phyloP scores from a whole-genome alignment of 2,329 filamentous ascomycete genomes.

The Trichoderma brevicompactum region DNA sequence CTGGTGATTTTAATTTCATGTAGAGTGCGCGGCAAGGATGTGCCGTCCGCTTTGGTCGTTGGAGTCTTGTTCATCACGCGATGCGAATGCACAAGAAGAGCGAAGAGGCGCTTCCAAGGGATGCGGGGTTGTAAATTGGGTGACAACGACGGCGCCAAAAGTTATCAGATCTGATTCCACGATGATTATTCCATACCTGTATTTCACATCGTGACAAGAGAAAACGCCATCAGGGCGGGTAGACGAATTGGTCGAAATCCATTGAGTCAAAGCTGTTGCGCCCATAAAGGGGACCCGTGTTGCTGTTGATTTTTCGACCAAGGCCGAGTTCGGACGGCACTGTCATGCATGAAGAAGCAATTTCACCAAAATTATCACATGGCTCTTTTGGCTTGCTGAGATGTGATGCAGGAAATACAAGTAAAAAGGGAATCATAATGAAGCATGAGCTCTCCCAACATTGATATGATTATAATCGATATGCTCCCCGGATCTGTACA shows the following conservation, averaged over 20 bases:
- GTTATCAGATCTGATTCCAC: too few species aligned
- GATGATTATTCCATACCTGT: too few species aligned
- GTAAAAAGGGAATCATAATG: neutral
- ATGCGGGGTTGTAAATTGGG: neutral
- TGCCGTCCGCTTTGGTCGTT: neutral
- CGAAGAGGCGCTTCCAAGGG: neutral
- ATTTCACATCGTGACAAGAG: too few species aligned
- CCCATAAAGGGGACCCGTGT: too few species aligned
- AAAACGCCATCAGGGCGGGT: too few species aligned
- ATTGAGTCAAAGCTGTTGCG: neutral
- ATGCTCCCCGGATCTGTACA: neutral
- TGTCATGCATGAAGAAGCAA: constrained; percentile 6
- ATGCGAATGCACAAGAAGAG: too few species aligned
- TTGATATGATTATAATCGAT: neutral
- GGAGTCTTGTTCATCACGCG: too few species aligned
- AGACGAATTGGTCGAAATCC: neutral
- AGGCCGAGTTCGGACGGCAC: neutral
- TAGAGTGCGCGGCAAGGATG: neutral
- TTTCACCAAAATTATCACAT: constrained; percentile 9
- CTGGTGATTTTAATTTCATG: constrained; percentile 16
- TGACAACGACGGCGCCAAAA: neutral
- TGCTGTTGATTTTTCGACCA: neutral
- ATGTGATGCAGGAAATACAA: neutral
- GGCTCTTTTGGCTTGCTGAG: neutral
- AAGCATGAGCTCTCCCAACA: neutral